phyloP scores from a whole-genome alignment of 2,329 filamentous ascomycete genomes.

The Xylariaceae sp. region DNA sequence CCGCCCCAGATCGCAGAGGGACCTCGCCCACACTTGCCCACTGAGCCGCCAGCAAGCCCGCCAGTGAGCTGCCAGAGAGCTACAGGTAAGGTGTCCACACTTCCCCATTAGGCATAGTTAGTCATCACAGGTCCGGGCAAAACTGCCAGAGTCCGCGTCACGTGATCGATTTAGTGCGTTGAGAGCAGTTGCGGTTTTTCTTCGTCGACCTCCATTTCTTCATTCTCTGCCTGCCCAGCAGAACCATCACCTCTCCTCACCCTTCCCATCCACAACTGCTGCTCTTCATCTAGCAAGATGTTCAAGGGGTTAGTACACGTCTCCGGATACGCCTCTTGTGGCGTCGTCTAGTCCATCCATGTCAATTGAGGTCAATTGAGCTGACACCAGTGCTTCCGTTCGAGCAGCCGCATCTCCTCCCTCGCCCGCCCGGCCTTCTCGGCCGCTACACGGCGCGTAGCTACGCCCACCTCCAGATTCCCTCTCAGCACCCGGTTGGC shows the following conservation, averaged over 20 bases:
- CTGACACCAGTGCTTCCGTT: conserved; percentile 37
- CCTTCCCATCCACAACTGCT: conserved; percentile 56
- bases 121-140: conserved; percentile 6
- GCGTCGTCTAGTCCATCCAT: conserved; percentile 40
- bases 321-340: conserved; percentile 29
- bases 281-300: conserved; percentile 69
- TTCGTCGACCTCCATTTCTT: conserved; percentile 24
- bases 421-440: conserved; percentile 55
- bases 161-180: conserved; percentile 22
- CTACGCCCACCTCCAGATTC: conserved; percentile 52
- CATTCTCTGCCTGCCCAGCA: conserved; percentile 28
- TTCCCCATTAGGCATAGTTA: conserved; percentile 11
- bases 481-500: conserved; percentile 54
- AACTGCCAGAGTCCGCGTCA: conserved; percentile 9
- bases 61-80: not conserved
- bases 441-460: conserved; percentile 52
- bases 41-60: too few relatives aligned
- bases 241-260: conserved; percentile 46
- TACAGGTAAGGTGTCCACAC: conserved; percentile 2
- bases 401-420: conserved; percentile 59
- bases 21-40: too few relatives aligned
- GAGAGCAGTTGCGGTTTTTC: conserved; percentile 25
- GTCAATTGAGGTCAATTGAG: conserved; percentile 50
- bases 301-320: conserved; percentile 67
- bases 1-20: not conserved